A percentile compares a stretch with the other conserved stretches of the same genome.
These are phyloP conservation scores for Phytophthora agathidicida DNA, from an alignment of 352 stramenopile species.

Conservation along the genomic window DNA sequence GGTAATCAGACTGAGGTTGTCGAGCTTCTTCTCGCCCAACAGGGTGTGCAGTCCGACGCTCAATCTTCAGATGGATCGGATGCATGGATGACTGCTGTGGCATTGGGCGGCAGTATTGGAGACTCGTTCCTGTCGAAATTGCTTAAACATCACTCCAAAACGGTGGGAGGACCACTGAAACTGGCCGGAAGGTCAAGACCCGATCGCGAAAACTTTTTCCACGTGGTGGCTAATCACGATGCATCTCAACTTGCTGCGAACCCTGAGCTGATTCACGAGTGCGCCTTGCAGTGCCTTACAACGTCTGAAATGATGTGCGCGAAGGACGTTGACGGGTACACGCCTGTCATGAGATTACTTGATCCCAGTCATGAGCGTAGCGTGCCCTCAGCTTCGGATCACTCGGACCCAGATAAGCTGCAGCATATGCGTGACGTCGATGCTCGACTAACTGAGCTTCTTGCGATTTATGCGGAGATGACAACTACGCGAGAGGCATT, in stretches of 20 bases:
- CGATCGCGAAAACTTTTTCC: constrained; percentile 63
- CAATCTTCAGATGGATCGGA: constrained; percentile 50
- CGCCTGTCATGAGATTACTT: constrained; percentile 60
- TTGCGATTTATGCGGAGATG: constrained; percentile 59
- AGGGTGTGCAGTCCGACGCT: constrained; percentile 42
- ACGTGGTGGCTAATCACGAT: constrained; percentile 45
- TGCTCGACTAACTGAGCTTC: constrained; percentile 42
- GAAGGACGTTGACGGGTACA: constrained; percentile 52
- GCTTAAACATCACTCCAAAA: constrained; percentile 49
- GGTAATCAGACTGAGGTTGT: constrained; percentile 52
- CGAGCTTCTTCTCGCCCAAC: constrained; percentile 52
- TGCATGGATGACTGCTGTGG: constrained; percentile 64
- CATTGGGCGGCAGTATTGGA: constrained; percentile 28
- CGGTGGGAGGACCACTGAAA: constrained; percentile 36
- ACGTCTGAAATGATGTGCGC: constrained; percentile 48
- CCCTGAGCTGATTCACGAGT: constrained; percentile 45
- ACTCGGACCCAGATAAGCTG: constrained; percentile 38
- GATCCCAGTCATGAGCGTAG: constrained; percentile 28
- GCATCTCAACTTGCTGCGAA: constrained; percentile 25
- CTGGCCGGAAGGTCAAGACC: constrained; percentile 27
- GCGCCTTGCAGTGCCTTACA: constrained; percentile 38
- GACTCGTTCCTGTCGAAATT: constrained; percentile 59
- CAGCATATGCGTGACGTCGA: constrained; percentile 47
- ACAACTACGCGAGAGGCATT: constrained; percentile 43
- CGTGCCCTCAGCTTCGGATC: constrained; percentile 27